A percentile compares a stretch with the other conserved stretches of the same genome.
Conservation (phyloP, 2,329 filamentous ascomycete species). For the Calycina herbarum region DNA sequence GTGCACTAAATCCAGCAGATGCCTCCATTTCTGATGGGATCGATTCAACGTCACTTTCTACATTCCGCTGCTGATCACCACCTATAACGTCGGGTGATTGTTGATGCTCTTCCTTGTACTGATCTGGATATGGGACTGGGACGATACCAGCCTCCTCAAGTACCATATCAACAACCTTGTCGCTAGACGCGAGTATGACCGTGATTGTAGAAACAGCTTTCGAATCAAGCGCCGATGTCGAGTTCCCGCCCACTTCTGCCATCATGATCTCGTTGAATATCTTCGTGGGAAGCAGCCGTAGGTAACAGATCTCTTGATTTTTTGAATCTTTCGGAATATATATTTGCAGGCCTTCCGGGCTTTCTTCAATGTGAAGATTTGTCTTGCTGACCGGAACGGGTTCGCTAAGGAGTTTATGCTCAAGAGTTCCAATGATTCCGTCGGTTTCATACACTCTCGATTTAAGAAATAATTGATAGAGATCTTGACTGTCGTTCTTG, state of each 20-base stretch:
- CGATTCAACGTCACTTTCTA: too few relatives aligned
- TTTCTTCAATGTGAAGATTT: constrained; percentile 23
- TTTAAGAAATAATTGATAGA: constrained; percentile 20
- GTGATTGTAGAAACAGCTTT: constrained; percentile 15
- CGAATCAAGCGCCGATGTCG: constrained; percentile 17
- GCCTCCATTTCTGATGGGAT: too few relatives aligned
- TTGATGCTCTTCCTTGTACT: too few relatives aligned
- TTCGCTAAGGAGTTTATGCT: background rate
- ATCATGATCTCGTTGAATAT: constrained; percentile 21
- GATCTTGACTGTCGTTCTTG: constrained; percentile 14
- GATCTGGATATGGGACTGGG: constrained; percentile 13
- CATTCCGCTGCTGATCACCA: constrained; percentile 10
- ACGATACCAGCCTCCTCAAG: constrained; percentile 20
- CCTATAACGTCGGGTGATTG: too few relatives aligned
- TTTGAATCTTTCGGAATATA: constrained; percentile 22
- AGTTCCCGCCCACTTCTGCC: constrained; percentile 14
- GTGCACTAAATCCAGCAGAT: constrained; percentile 9
- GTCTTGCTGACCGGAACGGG: constrained; percentile 16
- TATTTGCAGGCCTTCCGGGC: constrained; percentile 15
- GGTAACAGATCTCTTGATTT: constrained; percentile 21
- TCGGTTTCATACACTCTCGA: constrained; percentile 18
- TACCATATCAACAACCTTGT: constrained; percentile 14
- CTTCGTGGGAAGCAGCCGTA: constrained; percentile 19
- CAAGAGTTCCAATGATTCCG: constrained; percentile 15
- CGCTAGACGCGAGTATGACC: constrained; percentile 17